Conservation (phyloP, 2,329 filamentous ascomycete genomes). For the Pyrenophora graminea region DNA sequence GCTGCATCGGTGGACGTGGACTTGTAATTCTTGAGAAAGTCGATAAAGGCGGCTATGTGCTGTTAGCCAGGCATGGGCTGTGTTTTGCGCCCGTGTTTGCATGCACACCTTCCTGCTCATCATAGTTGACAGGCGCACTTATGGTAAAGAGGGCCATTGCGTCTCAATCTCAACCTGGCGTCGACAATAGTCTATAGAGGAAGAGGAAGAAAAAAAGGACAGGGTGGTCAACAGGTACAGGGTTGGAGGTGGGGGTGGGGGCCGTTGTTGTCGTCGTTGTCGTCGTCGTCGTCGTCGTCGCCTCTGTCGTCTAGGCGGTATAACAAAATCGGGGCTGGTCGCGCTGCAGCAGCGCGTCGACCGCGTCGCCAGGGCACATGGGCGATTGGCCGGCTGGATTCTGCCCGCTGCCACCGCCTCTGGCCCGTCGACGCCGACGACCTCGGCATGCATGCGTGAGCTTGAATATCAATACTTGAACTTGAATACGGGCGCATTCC, state of each 20-base stretch:
- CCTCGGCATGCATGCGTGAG: constrained; percentile 33
- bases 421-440: constrained; percentile 28
- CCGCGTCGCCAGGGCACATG: constrained; percentile 26
- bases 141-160: constrained; percentile 85
- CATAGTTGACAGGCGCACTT: constrained; percentile 81
- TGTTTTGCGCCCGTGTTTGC: constrained; percentile 40
- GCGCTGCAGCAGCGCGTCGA: constrained; percentile 34
- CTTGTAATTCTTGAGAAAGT: constrained; percentile 89
- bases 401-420: constrained; percentile 32
- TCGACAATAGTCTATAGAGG: not conserved
- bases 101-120: constrained; percentile 75
- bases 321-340: constrained; percentile 34
- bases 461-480: not conserved
- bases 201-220: not conserved
- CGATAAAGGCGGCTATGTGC: constrained; percentile 73
- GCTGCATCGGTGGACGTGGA: constrained; percentile 71
- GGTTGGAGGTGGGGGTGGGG: constrained; percentile 22
- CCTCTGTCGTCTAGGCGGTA: constrained; percentile 7
- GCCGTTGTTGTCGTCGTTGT: too few relatives aligned
- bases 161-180: constrained; percentile 11
- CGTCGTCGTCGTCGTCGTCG: too few relatives aligned
- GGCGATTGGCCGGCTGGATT: constrained; percentile 23
- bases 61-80: constrained; percentile 39
- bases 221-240: not conserved
- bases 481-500: not conserved